Conservation (phyloP, 495 filamentous ascomycete species). For the Cercophora scortea region DNA sequence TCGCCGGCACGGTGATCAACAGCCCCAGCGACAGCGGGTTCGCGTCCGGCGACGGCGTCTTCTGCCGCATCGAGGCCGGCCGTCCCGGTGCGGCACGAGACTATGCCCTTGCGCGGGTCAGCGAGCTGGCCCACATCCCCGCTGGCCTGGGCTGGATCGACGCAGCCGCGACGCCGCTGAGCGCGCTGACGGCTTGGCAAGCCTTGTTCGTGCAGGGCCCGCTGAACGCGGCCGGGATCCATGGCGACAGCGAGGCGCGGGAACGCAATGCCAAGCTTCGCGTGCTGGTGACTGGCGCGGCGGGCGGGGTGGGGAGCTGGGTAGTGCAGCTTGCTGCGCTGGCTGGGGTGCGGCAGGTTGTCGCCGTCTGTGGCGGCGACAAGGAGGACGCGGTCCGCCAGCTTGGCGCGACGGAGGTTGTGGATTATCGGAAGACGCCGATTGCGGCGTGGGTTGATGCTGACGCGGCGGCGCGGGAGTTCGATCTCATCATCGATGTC, state of each 20-base stretch:
- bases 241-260: conserved; percentile 30
- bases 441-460: conserved; percentile 39
- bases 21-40: conserved; percentile 46
- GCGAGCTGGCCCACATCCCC: conserved; percentile 38
- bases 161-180: conserved; percentile 50
- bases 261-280: conserved; percentile 42
- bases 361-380: conserved; percentile 47
- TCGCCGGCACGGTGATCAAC: conserved; percentile 29
- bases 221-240: conserved; percentile 15
- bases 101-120: conserved; percentile 34
- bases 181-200: conserved; percentile 57
- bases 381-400: conserved; percentile 48
- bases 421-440: conserved; percentile 55
- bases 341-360: conserved; percentile 48
- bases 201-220: conserved; percentile 39
- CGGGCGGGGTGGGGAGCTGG: conserved; percentile 52
- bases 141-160: conserved; percentile 43
- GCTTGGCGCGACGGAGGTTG: conserved; percentile 58
- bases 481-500: conserved; percentile 57
- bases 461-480: conserved; percentile 39
- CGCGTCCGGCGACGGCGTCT: conserved; percentile 49
- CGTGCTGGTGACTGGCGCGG: conserved; percentile 62
- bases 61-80: conserved; percentile 39
- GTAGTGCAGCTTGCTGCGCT: conserved; percentile 45
- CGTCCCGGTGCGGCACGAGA: conserved; percentile 50